Conservation (phyloP, 495 filamentous ascomycete species). For the Penicillium bovifimosum region DNA sequence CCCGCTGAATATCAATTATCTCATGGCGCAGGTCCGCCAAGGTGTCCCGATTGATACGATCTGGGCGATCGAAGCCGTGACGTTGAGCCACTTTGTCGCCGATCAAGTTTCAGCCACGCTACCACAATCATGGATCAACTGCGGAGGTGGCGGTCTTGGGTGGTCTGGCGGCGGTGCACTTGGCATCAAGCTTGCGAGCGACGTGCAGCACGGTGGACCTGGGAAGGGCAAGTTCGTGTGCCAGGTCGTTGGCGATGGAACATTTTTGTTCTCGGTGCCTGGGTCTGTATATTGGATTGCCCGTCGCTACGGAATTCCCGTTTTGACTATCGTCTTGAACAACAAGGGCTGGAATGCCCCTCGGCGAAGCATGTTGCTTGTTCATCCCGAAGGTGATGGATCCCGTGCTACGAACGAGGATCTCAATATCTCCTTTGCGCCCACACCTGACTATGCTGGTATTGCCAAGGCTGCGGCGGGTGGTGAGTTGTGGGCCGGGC, state of each 20-base stretch:
- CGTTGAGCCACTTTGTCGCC: constrained; percentile 69
- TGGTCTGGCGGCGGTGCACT: constrained; percentile 91
- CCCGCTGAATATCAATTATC: constrained; percentile 64
- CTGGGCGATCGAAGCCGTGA: constrained; percentile 85
- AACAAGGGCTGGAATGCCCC: constrained; percentile 96
- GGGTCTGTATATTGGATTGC: constrained; percentile 92
- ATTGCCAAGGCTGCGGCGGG: constrained; percentile 88
- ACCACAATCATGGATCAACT: constrained; percentile 87
- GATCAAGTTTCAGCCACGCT: constrained; percentile 72
- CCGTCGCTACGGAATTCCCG: constrained; percentile 77
- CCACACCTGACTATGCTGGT: constrained; percentile 81
- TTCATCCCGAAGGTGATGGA: constrained; percentile 77
- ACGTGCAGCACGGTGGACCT: constrained; percentile 49
- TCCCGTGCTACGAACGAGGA: constrained; percentile 76
- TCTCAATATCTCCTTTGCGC: constrained; percentile 83
- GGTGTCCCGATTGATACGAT: constrained; percentile 71
- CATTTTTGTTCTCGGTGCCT: constrained; percentile 83
- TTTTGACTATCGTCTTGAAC: constrained; percentile 87
- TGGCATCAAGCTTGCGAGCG: constrained; percentile 81
- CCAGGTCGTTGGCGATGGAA: constrained; percentile 90
- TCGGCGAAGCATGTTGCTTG: constrained; percentile 65
- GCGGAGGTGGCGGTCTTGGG: constrained; percentile 86
- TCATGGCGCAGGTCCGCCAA: constrained; percentile 58
- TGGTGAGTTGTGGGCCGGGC: constrained; percentile 66
- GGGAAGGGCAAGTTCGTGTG: constrained; percentile 80